Evolutionary conservation across 495 filamentous ascomycete species (phyloP), one percentile per base, ranked within the genome.

Genomic region (Baudoinia panamericana): DNA sequence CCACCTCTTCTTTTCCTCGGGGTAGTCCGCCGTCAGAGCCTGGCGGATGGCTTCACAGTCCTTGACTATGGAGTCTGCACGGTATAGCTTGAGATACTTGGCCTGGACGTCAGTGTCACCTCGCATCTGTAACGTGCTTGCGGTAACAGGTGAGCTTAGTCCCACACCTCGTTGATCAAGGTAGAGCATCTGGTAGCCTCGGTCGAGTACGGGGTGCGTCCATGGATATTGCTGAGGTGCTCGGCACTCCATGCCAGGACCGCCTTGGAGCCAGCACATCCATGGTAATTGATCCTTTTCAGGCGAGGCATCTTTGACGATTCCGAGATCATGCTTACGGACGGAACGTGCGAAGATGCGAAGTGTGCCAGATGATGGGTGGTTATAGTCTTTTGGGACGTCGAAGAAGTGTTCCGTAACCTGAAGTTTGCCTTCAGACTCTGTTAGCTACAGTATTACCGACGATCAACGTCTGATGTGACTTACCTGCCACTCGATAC

Each of bases 131-230:
- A 94, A 65, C 0, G 76, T 80, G 16, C 66, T 66, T 7, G 81
- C 75, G 8, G 82, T 76, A 31, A 96, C 65, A 0, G 86, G 78
- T 2, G 71, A 79, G 57, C 82, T 88, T 26, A 93, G 60, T 2
- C 88, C 88, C 17, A 84, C 93, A 9, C 88, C 88, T 12, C 88
- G 73, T 51, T 92, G 84, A 56, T 96, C 88, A 2, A 96, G 66
- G 41, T 78, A 80, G 8, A 96, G 69, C 19, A 94, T 59, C 63
- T 90, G 67, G 53, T 92, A 94, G 17, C 88, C 88, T 41, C 78
- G 79, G 41, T 75, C 78, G 5, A 94, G 72, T 15, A 83, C 67
- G n/a, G 64, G 58, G 12, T 72, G 65, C 9, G 82, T 76, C 51
- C 82, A 71, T 16, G 72, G 60, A 50, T 71, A 71, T 37, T 76